Evolutionary conservation across 176 grass and related monocot genomes (phyloP), one percentile per base, ranked within the genome.

Genomic region (Triticum urartu): DNA sequence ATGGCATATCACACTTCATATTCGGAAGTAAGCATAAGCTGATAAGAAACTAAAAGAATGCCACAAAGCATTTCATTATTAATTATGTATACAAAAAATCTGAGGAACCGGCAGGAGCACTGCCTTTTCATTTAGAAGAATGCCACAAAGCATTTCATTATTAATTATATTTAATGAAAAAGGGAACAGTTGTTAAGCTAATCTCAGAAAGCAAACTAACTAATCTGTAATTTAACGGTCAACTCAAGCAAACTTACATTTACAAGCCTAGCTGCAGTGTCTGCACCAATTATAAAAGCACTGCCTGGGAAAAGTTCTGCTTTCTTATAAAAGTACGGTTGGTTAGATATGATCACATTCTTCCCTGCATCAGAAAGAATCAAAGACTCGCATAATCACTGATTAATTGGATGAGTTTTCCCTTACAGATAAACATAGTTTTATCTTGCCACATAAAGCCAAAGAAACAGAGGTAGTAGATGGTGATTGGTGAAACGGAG

Each of bases 321-420:
- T 92, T 98, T 98, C 88, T 95, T 98, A 79, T 98, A 98, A 73
- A 98, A 98, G 79, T 91, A 95, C 5, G 94, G 97, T 77, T 98
- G 92, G 83, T 91, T 95, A 82, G 97, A 98, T 88, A 98, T 91
- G 63, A 98, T 92, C 33, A 98, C 87, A 89, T 85, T 95, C 83
- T 94, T 94, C 58, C 96, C 92, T 98, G 88, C 61, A 92, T 63
- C 73, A 95, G 64, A 86, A 69, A 78, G 58, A 83, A 89, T 30
- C 86, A 83, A 69, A 78, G 58, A 76, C 87, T 30, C 86, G 61
- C 10, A 86, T 13, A 22, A 45, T 78, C 73, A 88, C 28, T 66
- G 50, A 79, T 78, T 28, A 89, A 60, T 9, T 75, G 22, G 18
- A 79, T 11, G 42, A 69, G 6, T 62, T 35, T 65, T 65, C 5